Base-by-base conservation (phyloP, 208 protist genomes). In the Lotmaria passim region DNA sequence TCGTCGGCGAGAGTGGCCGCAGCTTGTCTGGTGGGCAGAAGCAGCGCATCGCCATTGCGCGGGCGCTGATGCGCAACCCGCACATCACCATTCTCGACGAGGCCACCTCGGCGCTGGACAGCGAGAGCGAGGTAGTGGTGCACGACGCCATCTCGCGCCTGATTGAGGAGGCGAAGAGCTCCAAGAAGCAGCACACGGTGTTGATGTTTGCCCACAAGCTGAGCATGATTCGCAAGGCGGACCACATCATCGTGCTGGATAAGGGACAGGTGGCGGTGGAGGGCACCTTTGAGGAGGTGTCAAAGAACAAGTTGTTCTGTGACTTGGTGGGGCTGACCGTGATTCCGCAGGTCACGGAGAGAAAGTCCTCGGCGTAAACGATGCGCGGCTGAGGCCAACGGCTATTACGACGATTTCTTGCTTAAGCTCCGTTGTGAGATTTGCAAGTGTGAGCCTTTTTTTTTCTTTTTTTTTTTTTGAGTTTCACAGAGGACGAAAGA, bases 11-110 rank as follows among this genome's bases (percentile, higher is more conserved):
- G 74, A 73, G 78, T 56, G 95, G 94, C 28, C 78, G 86, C n/a
- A 85, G 77, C 41, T 81, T 99, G 12, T 95, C 86, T 7, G 96
- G 94, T 19, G 96, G 95, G 2, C 94, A 99, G 82, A 96, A 95
- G 79, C 96, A 99, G 78, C 90, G 95, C 51, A 94, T 99, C 50
- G 91, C 92, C 26, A 98, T 99, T 76, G 95, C 94, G 3, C 80
- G 97, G 33, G 91, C 90, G 21, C 70, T 99, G 7, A 58, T 93
- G 60, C 87, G 90, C 14, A 68, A 91, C 55, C 93, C 97, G 41
- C 77, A 87, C 48, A 75, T 98, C 38, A 81, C 97, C 15, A 87
- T 98, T 24, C 78, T 98, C 17, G 97, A 98, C 80, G 96, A 98
- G 79, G 95, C 93, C 6, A 98, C 95, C 1, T 89, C 78, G 0